Conservation (phyloP, 768 basidiomycete species). For the Psilocybe cubensis region DNA sequence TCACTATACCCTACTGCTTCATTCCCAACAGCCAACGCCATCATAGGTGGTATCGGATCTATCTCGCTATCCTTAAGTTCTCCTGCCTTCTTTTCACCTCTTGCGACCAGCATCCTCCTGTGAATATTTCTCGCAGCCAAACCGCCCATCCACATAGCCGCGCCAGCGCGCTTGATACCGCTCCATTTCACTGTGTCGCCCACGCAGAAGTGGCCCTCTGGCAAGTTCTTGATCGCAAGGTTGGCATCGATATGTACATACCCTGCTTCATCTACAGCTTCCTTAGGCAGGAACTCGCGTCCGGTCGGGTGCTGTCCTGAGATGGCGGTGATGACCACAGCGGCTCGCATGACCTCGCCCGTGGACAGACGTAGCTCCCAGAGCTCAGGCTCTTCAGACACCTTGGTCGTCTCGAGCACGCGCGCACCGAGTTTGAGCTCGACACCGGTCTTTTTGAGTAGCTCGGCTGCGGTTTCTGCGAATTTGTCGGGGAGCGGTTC, state of each 20-base stretch:
- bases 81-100: not conserved
- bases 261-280: not conserved
- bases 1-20: not conserved
- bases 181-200: not conserved
- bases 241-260: not conserved
- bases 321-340: not conserved
- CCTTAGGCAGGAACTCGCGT: not conserved
- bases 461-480: not conserved
- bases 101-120: not conserved
- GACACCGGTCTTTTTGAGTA: not conserved
- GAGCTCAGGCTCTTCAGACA: not conserved
- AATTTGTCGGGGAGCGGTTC: not conserved
- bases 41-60: not conserved
- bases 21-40: not conserved
- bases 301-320: not conserved
- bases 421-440: not conserved
- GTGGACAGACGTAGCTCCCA: not conserved
- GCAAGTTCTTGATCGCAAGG: not conserved
- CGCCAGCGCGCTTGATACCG: not conserved
- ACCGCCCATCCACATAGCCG: not conserved
- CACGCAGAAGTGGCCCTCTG: not conserved
- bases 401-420: not conserved
- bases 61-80: not conserved
- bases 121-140: not conserved
- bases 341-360: not conserved